Percentiles rank a stretch among this genome's conserved stretches.
Conservation (phyloP, 345 rosid genomes). For the Lepidium sativum region DNA sequence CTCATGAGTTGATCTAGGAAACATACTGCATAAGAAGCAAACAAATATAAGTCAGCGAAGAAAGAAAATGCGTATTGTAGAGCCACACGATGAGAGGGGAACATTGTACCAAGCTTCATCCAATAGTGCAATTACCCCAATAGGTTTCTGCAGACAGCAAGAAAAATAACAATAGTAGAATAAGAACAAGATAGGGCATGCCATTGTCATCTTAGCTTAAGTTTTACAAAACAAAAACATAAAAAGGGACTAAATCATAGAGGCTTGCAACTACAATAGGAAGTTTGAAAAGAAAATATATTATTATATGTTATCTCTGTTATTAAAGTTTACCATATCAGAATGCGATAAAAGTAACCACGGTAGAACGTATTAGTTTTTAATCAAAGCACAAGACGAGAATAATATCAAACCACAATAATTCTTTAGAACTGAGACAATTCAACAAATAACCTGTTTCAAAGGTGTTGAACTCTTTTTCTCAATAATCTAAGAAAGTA, state of each 20-base stretch:
- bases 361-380: background rate
- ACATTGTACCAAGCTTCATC: conserved; percentile 95
- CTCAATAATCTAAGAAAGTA: background rate
- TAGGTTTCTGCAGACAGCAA: conserved; percentile 77
- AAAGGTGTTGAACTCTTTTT: background rate
- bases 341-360: background rate
- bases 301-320: background rate
- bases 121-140: conserved; percentile 88
- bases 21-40: conserved; percentile 75
- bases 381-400: background rate
- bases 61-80: background rate
- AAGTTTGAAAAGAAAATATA: background rate
- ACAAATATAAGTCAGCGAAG: conserved; percentile 35
- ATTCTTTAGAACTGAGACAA: background rate
- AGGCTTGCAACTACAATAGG: background rate
- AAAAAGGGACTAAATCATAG: background rate
- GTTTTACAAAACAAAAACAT: background rate
- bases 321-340: background rate
- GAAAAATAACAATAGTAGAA: conserved; percentile 2
- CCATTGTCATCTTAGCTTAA: background rate
- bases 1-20: conserved; percentile 87
- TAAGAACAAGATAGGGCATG: conserved; percentile 7
- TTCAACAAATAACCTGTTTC: background rate
- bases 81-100: conserved; percentile 3
- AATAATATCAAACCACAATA: background rate